Base-by-base conservation (phyloP, 345 rosid species). In the Geranium rotundifolium region DNA sequence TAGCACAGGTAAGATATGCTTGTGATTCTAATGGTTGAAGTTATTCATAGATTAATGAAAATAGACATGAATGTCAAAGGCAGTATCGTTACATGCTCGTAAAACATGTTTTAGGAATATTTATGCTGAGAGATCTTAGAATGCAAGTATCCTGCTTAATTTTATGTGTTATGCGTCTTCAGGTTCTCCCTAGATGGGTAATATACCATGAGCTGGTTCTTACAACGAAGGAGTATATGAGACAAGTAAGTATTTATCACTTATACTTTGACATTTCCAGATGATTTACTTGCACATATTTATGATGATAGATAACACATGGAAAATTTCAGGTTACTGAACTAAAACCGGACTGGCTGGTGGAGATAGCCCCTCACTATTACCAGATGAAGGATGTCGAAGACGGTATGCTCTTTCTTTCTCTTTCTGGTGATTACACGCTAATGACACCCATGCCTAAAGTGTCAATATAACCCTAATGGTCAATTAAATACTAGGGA, bases 381-480 rank as follows among this genome's bases (percentile, higher is more conserved):
- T 95, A 90, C 81, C 96, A 95, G 80, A 67, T 71, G 74, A 90
- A 95, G 83, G 99, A 95, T 67, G 99, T 95, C 29, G 99, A 95
- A 73, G 99, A 95, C 73, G 46, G 97, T 93, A 83, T 61, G 71
- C 72, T 68, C 69, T 67, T 34, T 62, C 77, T 63, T 56, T 63
- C 58, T 65, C 72, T 67, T 69, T 17, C 20, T 61, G 34, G 19
- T 69, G 50, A 14, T 7, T 29, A 19, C 16, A 29, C 29, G 46
- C 29, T 50, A 19, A 57, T 63, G 0, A 13, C 7, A 52, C 17
- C 34, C 4, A 9, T 55, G 56, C 27, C 9, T 9, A 30, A 54
- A 58, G 37, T 17, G 30, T 12, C 52, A 13, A 17, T 29, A 1
- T 49, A 52, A 49, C 1, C 12, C 6, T 46, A 46, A 46, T 46